Base-by-base conservation (phyloP, 768 basidiomycete species). In the Pleurotus eryngii region DNA sequence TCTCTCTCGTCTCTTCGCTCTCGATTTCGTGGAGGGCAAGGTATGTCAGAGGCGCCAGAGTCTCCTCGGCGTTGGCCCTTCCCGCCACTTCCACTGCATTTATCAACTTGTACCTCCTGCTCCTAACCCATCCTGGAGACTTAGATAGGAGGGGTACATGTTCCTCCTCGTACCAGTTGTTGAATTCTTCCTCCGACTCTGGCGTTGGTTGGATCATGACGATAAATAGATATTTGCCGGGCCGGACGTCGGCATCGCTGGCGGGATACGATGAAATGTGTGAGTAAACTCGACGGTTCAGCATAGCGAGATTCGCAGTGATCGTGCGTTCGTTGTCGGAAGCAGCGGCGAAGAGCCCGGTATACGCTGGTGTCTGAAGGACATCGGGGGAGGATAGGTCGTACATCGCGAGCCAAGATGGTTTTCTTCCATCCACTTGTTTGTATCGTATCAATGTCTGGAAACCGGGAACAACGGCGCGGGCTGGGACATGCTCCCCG, bases 111-210 rank as follows among this genome's bases (percentile, higher is more conserved):
- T 61, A 76, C 24, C 73, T 62, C 45, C 70, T 60, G 12, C 62
- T 65, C 40, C 70, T 61, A 22, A 63, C 55, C 65, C 69, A 76
- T 6, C 74, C 72, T 11, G 69, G 68, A 2, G 68, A 55, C 55
- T 66, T 66, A 26, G 67, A 47, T 6, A 73, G 49, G 45, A 67
- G 51, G 5, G 58, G 64, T 55, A 75, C 64, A 47, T 75, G 72
- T 45, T 74, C 72, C 38, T 69, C 70, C n/a, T 72, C 63, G 58
- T 75, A 75, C 72, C 72, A 74, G 38, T 61, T 66, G 58, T 74
- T 70, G 56, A 74, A 66, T 17, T 71, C 73, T 0, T 64, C 68
- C 12, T 68, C 71, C 3, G 48, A 50, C 18, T 68, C 65, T 1
- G 66, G 38, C 2, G 63, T 42, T 2, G 62, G 60, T 17, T 63